Evolutionary conservation across 2,329 filamentous ascomycete genomes (phyloP), one percentile per base, ranked within the genome.

Genomic region (Arthrocladium fulminans): DNA sequence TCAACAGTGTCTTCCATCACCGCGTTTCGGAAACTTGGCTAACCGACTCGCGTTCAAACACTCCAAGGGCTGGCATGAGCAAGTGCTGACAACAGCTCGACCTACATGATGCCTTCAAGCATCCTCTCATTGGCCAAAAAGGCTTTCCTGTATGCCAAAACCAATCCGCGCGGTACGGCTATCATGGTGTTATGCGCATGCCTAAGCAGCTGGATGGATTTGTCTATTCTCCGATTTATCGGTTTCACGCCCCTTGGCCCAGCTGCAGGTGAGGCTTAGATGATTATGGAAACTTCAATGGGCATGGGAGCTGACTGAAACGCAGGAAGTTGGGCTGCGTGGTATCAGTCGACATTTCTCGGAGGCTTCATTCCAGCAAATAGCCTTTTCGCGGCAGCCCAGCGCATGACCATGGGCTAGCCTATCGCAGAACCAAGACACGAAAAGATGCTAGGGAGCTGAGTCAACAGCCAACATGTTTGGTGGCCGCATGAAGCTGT

Each of bases 331-430:
- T 17, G 27, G 20, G 41, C 41, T 8, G 24, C 41, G 23, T 44
- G 41, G 41, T 44, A 44, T 29, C 41, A 44, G 24, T 9, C 41
- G 7, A 22, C 41, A 10, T 44, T 29, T 15, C 41, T 44, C 4
- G 41, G 41, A 12, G 41, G 22, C 5, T 44, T 27, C 27, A 44
- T 44, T 19, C 13, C 41, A 8, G 20, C 41, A 10, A 23, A 15
- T 8, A 44, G 41, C 17, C 17, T 27, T 5, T 44, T 44, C 15
- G 23, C 41, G 9, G 20, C 19, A 7, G 37, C 37, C 12, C 37
- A 40, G 37, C 4, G n/a, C 9, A 3, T 22, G 4, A 19, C 37
- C n/a, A 40, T 40, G 37, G 32, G 32, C 6, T 35, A n/a, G 13
- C 7, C 7, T 7, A 7, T 29, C 27, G 7, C 7, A 29, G 27